These are phyloP conservation scores for Apophysomyces variabilis DNA, from an alignment of 371 early-diverging fungal species.

Conservation along the genomic window DNA sequence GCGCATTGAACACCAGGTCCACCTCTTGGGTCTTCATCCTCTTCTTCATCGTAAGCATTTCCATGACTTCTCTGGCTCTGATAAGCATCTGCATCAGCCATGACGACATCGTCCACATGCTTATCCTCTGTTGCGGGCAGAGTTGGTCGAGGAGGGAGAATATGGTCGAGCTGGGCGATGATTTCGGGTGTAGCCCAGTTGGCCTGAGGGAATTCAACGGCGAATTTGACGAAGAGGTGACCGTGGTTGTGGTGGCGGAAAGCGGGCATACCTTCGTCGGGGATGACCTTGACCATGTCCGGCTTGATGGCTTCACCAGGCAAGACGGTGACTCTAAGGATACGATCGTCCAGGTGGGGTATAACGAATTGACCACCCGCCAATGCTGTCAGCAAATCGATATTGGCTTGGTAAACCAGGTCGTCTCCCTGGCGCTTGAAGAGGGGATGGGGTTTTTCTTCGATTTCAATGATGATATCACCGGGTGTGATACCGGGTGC, in stretches of 20 bases:
- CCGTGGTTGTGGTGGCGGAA: conserved; percentile 91
- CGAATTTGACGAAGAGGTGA: conserved; percentile 89
- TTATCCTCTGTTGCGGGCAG: conserved; percentile 50
- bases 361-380: conserved; percentile 91
- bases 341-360: conserved; percentile 89
- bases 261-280: conserved; percentile 93
- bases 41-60: conserved; percentile 61
- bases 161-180: conserved; percentile 66
- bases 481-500: conserved; percentile 72
- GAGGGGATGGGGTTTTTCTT: conserved; percentile 86
- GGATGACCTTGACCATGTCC: conserved; percentile 72
- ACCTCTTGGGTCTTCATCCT: conserved; percentile 70
- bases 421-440: conserved; percentile 92
- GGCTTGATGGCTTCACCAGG: conserved; percentile 95
- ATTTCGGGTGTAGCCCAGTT: conserved; percentile 77
- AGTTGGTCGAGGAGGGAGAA: conserved; percentile 67
- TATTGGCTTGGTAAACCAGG: conserved; percentile 79
- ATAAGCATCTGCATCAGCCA: conserved; percentile 77
- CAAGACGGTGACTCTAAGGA: conserved; percentile 84
- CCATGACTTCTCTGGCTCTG: conserved; percentile 59
- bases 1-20: conserved; percentile 94
- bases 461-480: conserved; percentile 90
- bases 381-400: conserved; percentile 92
- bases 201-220: conserved; percentile 86
- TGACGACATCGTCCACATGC: conserved; percentile 77